Percentiles rank a stretch among this genome's conserved stretches.
phyloP scores from a whole-genome alignment of 768 basidiomycete genomes.

The Amanita muscaria region DNA sequence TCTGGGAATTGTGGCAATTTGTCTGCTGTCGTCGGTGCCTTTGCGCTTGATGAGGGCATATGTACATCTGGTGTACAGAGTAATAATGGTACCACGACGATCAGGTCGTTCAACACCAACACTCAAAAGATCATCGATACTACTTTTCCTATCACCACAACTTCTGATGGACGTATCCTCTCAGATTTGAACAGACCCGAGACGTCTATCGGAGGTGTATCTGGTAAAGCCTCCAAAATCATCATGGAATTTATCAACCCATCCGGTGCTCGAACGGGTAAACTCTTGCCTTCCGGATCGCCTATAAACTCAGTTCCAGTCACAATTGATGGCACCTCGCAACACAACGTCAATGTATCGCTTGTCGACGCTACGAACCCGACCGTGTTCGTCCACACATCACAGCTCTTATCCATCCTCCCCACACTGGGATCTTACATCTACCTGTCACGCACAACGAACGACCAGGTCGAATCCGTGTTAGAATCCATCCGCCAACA shows the following conservation, averaged over 20 bases:
- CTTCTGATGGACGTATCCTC: constrained; percentile 15
- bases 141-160: constrained; percentile 46
- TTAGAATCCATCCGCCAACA: constrained; percentile 47
- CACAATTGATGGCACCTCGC: constrained; percentile 7
- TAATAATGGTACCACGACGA: constrained; percentile 55
- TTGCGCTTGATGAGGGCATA: constrained; percentile 59
- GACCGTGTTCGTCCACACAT: constrained; percentile 48
- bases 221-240: constrained; percentile 57
- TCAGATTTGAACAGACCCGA: constrained; percentile 43
- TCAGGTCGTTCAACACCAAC: no score
- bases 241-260: constrained; percentile 59
- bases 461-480: no score
- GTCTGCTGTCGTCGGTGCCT: constrained; percentile 64
- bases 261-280: constrained; percentile 61
- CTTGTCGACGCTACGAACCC: constrained; percentile 73
- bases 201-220: constrained; percentile 56
- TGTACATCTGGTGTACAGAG: constrained; percentile 38
- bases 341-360: constrained; percentile 31
- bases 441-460: no score
- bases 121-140: no score
- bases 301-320: constrained; percentile 36
- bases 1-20: constrained; percentile 75
- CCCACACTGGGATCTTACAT: constrained; percentile 25
- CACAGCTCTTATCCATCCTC: constrained; percentile 34
- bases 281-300: constrained; percentile 54